Conservation (phyloP, 2,329 filamentous ascomycete genomes). For the Spiromastix sp. region DNA sequence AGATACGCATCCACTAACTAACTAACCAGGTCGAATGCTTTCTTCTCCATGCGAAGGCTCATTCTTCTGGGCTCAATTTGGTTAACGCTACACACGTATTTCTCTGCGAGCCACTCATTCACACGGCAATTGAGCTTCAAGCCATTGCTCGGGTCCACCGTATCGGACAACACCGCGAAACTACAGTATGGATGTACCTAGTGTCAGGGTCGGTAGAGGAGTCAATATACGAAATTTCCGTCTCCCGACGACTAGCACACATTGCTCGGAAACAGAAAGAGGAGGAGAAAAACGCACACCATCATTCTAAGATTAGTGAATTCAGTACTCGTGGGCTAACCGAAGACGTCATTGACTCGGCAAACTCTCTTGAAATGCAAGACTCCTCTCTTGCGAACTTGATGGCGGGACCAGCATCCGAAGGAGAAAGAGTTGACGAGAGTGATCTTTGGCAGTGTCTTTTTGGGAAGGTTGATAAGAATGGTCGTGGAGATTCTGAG, state of each 20-base stretch:
- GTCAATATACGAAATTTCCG: constrained; percentile 79
- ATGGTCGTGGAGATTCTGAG: constrained; percentile 20
- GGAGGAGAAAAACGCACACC: constrained; percentile 20
- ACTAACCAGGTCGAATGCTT: constrained; percentile 59
- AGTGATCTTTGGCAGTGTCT: constrained; percentile 82
- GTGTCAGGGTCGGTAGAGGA: constrained; percentile 87
- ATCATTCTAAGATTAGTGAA: constrained; percentile 27
- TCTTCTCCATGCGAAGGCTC: constrained; percentile 76
- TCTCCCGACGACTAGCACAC: constrained; percentile 66
- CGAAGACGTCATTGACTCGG: constrained; percentile 62
- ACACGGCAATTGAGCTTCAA: constrained; percentile 87
- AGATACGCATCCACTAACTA: constrained; percentile 15
- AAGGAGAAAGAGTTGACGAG: constrained; percentile 69
- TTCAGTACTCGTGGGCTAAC: constrained; percentile 28
- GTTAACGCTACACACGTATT: constrained; percentile 92
- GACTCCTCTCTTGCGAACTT: constrained; percentile 59
- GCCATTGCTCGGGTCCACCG: constrained; percentile 90
- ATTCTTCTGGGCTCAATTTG: constrained; percentile 80
- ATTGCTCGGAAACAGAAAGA: constrained; percentile 44
- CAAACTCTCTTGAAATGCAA: constrained; percentile 76
- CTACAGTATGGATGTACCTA: constrained; percentile 91
- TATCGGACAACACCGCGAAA: constrained; percentile 79
- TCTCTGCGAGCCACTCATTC: constrained; percentile 85
- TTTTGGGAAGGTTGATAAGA: constrained; percentile 50
- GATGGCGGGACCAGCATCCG: constrained; percentile 57